Evolutionary conservation across 2,329 filamentous ascomycete genomes (phyloP), one percentile per base, ranked within the genome.

Genomic region (Hawksworthiomyces lignivorus): DNA sequence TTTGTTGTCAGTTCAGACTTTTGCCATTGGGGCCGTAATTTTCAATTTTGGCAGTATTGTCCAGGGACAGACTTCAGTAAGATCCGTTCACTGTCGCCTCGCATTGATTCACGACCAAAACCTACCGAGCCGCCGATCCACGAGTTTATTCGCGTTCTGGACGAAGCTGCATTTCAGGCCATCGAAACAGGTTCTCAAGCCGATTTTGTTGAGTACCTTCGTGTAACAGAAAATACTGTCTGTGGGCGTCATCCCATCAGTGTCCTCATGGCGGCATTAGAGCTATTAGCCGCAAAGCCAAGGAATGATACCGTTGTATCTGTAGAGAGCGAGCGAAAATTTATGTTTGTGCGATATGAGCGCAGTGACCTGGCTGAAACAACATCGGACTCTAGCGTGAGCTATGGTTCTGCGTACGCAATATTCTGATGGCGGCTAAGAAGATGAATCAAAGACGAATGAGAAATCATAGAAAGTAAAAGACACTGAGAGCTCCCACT

Each of bases 1-100:
- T 96, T 97, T 58, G 75, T 98, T 47, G 75, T 97, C 49, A 92
- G 85, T 60, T 95, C 88, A 1, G 92, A 98, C 60, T 98, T 98
- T 60, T 96, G 90, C 50, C 92, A 98, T 62, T 98, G 92, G 92
- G 92, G 92, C 10, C 53, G 69, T 0, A 74, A 87, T 36, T 98
- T 96, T 61, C 69, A 74, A 42, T 98, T 97, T 61, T 86, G 80
- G 21, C 83, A 83, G 45, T 95, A 96, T 59, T 73, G 79, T 24
- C 65, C 75, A 46, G 46, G 73, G 47, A 42, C 69, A 50, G 55
- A 59, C 56, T 27, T 65, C 3, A 68, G 19, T 51, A 61, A 56
- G 47, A 62, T 65, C 55, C 68, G 49, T 49, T 65, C 55, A 18
- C 65, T 67, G 27, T 43, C 48, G 19, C 18, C 51, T 11, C 46